These are phyloP conservation scores for Nemania sp. DNA, from an alignment of 2,329 filamentous ascomycete species.

Conservation along the genomic window DNA sequence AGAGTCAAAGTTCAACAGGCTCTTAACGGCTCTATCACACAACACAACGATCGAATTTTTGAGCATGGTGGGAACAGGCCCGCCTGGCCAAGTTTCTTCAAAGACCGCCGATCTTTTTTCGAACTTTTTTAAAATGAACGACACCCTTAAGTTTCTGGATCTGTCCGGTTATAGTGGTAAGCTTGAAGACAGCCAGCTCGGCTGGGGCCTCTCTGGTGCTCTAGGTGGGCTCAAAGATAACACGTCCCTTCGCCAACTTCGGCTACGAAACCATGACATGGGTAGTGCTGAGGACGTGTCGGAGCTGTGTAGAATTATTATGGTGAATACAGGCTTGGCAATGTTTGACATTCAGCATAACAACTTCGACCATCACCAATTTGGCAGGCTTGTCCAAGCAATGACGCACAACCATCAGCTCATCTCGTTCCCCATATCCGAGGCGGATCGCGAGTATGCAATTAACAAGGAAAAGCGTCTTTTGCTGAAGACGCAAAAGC, in stretches of 20 bases:
- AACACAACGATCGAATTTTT: conserved; percentile 56
- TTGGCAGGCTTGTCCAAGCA: conserved; percentile 36
- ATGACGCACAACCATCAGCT: conserved; percentile 36
- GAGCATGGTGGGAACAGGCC: conserved; percentile 58
- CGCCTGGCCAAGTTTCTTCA: conserved; percentile 49
- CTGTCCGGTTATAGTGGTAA: conserved; percentile 61
- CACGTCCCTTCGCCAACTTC: conserved; percentile 51
- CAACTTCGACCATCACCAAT: conserved; percentile 50
- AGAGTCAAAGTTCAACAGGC: conserved; percentile 54
- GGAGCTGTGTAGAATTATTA: conserved; percentile 54
- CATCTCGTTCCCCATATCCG: conserved; percentile 38
- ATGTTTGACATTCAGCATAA: conserved; percentile 60
- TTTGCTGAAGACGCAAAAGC: conserved; percentile 27
- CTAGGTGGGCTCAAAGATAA: conserved; percentile 53
- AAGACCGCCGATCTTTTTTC: conserved; percentile 54
- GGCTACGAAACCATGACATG: conserved; percentile 60
- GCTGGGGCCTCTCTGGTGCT: conserved; percentile 55
- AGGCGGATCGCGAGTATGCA: conserved; percentile 34
- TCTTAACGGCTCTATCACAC: conserved; percentile 54
- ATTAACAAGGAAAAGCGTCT: conserved; percentile 34
- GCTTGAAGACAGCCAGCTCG: conserved; percentile 60
- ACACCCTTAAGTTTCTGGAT: conserved; percentile 56
- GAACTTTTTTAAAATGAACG: conserved; percentile 55
- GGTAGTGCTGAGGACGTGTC: conserved; percentile 44
- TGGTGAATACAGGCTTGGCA: conserved; percentile 51